phyloP scores from a whole-genome alignment of 306 rosid genomes.

The Nissolia schottii region DNA sequence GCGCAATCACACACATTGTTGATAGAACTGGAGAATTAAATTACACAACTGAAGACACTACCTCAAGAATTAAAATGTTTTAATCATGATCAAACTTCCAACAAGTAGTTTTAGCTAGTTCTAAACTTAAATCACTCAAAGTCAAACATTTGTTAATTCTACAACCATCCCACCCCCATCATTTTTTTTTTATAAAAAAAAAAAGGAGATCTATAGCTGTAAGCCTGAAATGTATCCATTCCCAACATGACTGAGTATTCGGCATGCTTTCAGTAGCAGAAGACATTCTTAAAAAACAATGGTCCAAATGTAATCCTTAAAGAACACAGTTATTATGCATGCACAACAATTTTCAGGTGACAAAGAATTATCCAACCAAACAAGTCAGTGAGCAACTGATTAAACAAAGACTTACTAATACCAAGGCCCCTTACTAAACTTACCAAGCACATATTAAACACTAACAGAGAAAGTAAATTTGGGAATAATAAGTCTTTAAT shows the following conservation, averaged over 20 bases:
- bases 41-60: not conserved
- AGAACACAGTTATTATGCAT: not conserved
- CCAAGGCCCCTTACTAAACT: not conserved
- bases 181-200: no score
- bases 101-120: not conserved
- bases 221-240: no score
- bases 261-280: not conserved
- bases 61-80: not conserved
- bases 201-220: no score
- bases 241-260: no score
- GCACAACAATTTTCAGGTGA: not conserved
- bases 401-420: not conserved
- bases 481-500: not conserved
- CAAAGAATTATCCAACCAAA: not conserved
- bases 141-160: not conserved
- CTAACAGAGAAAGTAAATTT: not conserved
- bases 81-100: not conserved
- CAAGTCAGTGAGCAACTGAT: not conserved
- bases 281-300: not conserved
- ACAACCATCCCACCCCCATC: no score
- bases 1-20: not conserved
- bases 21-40: not conserved
- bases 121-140: not conserved
- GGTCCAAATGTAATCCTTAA: not conserved
- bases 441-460: not conserved